A percentile compares a stretch with the other conserved stretches of the same genome.
Conservation (phyloP, 1,139 yeast species). For the Candida sp. region DNA sequence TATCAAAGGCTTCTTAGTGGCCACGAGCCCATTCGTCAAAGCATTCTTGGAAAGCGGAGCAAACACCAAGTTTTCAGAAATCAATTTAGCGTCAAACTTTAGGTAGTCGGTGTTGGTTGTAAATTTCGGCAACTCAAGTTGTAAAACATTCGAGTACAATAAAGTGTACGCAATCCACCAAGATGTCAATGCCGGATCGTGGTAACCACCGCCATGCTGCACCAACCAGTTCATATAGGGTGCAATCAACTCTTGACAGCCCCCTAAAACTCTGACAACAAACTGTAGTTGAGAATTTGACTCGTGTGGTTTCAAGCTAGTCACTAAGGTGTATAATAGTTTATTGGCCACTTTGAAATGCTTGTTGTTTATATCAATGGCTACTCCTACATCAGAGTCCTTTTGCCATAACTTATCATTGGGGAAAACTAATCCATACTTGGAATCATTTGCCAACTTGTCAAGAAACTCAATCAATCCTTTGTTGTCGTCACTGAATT, state of each 20-base stretch:
- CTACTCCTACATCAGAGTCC: conserved; percentile 24
- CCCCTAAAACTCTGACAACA: conserved; percentile 51
- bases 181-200: conserved; percentile 74
- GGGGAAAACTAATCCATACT: conserved; percentile 65
- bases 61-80: conserved; percentile 67
- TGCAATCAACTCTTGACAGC: conserved; percentile 73
- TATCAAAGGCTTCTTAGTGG: conserved; percentile 53
- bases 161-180: conserved; percentile 84
- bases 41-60: conserved; percentile 64
- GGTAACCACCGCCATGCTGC: conserved; percentile 58
- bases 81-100: conserved; percentile 20
- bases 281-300: conserved; percentile 64
- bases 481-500: conserved; percentile 18
- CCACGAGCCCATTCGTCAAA: conserved; percentile 58
- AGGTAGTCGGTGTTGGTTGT: conserved; percentile 9
- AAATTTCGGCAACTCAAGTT: conserved; percentile 52
- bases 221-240: conserved; percentile 68
- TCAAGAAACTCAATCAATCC: conserved; percentile 53
- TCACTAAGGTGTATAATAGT: conserved; percentile 63
- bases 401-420: conserved; percentile 62
- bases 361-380: conserved; percentile 45
- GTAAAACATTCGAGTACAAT: conserved; percentile 60
- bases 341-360: conserved; percentile 68
- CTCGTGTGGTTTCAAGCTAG: conserved; percentile 82
- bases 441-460: conserved; percentile 52